A percentile compares a stretch with the other conserved stretches of the same genome.
Conservation (phyloP, 108 stramenopile genomes). For the Mayamaea pseudoterrestris region DNA sequence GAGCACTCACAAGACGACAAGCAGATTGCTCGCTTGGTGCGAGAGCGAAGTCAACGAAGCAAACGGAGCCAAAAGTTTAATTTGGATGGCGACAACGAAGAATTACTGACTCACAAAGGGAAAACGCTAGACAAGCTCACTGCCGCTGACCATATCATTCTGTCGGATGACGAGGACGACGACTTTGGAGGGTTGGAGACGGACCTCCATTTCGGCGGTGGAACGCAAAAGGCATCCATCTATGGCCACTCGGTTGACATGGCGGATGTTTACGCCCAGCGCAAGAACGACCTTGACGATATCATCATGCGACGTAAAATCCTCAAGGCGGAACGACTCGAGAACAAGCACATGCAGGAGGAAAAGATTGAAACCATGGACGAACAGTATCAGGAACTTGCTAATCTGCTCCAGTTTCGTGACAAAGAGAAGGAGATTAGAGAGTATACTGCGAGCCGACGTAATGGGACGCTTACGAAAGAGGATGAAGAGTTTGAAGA, state of each 20-base stretch:
- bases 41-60: constrained; percentile 57
- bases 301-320: constrained; percentile 78
- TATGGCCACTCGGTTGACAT: constrained; percentile 37
- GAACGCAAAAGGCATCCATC: constrained; percentile 22
- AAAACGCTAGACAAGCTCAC: constrained; percentile 55
- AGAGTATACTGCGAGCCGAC: constrained; percentile 21
- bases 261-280: constrained; percentile 48
- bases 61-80: constrained; percentile 32
- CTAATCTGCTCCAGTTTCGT: constrained; percentile 55
- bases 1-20: constrained; percentile 39
- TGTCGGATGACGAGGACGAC: constrained; percentile 69
- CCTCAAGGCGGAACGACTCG: constrained; percentile 73
- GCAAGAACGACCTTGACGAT: constrained; percentile 84
- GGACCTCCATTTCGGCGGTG: constrained; percentile 85
- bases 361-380: constrained; percentile 82
- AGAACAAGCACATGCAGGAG: constrained; percentile 74
- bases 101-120: constrained; percentile 73
- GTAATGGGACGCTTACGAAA: constrained; percentile 24
- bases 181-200: constrained; percentile 66
- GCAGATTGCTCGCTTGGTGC: constrained; percentile 69
- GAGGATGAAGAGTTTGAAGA: constrained; percentile 76
- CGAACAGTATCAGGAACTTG: constrained; percentile 70
- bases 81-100: constrained; percentile 43
- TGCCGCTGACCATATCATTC: constrained; percentile 33
- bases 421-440: constrained; percentile 53